Evolutionary conservation across 768 basidiomycete species (phyloP), one percentile per base, ranked within the genome.

Genomic region (Boletus subcaerulescens): DNA sequence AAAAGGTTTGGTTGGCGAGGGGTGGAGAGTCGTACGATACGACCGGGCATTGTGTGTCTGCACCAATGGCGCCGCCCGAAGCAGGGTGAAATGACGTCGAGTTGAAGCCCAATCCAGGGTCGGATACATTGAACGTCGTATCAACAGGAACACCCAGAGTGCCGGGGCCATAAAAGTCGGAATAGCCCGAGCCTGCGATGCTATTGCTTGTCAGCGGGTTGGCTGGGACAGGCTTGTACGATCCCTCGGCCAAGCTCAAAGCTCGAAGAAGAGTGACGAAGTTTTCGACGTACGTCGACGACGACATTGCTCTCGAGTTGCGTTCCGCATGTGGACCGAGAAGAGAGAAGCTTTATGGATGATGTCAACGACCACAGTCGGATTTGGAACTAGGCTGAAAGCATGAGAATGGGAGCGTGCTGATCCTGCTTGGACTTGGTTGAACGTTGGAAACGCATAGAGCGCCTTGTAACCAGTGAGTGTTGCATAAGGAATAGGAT

Each of bases 171-270:
- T 51, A 17, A 13, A 39, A 5, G 45, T 22, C 7, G 12, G 52
- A 24, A 29, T 52, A 47, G 3, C 14, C 50, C 15, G 54, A 9
- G 20, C 39, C 24, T 24, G 42, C 18, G 24, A 22, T 7, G 17
- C 32, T 26, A 26, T 9, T 9, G 26, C 26, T 38, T 47, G 42
- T 10, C 33, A 50, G 41, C 14, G 44, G 20, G 29, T 20, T 35
- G 18, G 29, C 20, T 2, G 60, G 54, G 14, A 39, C 45, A 43
- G 60, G 59, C 18, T 61, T 61, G 48, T 46, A 57, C 1, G 55
- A 40, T 14, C 58, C 58, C 17, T 56, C 60, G 48, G 60, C 54
- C 59, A 60, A 50, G 31, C 48, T 12, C 45, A 61, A 29, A 0
- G 60, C 33, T 40, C 41, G 58, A 24, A 60, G 26, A 26, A 26